These are phyloP conservation scores for Singerocomus rubriflavus DNA, from an alignment of 1,284 basidiomycete species.

Conservation along the genomic window DNA sequence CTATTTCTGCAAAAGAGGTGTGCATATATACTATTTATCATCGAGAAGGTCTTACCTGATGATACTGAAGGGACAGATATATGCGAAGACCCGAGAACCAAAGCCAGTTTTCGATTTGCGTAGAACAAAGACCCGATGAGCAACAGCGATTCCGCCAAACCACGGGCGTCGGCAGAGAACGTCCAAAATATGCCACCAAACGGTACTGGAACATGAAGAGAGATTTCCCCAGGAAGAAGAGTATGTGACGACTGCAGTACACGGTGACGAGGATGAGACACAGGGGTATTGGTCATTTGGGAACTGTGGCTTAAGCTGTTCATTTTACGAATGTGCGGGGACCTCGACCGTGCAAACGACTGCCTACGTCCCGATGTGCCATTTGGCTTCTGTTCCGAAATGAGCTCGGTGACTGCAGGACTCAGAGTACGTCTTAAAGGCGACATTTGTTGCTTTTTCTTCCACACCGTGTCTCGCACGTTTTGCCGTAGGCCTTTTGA, in stretches of 20 bases:
- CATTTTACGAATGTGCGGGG: constrained; percentile 14
- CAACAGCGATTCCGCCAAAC: constrained; percentile 26
- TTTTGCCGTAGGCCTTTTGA: constrained; percentile 26
- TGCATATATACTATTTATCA: constrained; percentile 7
- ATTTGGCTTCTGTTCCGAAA: constrained; percentile 21
- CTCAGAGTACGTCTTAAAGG: constrained; percentile 21
- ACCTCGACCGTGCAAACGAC: constrained; percentile 28
- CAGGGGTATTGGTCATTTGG: constrained; percentile 8
- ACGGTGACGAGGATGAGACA: constrained; percentile 27
- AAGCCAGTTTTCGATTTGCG: constrained; percentile 27
- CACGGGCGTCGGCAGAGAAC: constrained; percentile 27
- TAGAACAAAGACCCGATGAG: constrained; percentile 32
- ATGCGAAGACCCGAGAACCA: constrained; percentile 4
- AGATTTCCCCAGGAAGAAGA: constrained; percentile 28
- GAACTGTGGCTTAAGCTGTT: constrained; percentile 23
- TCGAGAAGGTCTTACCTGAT: constrained; percentile 25
- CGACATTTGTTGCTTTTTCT: constrained; percentile 28
- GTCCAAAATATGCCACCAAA: constrained; percentile 16
- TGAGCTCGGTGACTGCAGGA: constrained; percentile 18
- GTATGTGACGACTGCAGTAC: not conserved
- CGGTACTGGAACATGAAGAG: constrained; percentile 19
- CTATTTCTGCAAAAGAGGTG: constrained; percentile 47
- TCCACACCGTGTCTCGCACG: constrained; percentile 25
- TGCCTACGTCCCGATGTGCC: constrained; percentile 14
- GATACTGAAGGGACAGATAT: constrained; percentile 13